phyloP scores from a whole-genome alignment of 208 protist species.

The Crithidia expoeki region DNA sequence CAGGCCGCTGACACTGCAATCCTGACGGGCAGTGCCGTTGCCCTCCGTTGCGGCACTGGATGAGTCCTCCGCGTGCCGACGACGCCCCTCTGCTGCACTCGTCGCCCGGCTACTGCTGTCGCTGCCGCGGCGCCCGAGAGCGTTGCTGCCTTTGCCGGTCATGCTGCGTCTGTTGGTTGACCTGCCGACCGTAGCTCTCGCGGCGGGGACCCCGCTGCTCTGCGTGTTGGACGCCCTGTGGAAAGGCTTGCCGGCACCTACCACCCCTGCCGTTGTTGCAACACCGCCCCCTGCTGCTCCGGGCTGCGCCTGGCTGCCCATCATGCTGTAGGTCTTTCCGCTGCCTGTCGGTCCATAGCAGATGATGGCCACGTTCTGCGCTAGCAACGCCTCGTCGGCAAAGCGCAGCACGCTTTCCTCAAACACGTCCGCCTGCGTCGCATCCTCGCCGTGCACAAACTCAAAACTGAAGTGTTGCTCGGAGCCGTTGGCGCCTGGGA shows the following conservation, averaged over 20 bases:
- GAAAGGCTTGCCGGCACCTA: background rate
- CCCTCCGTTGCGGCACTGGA: background rate
- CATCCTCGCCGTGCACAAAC: slow-evolving; percentile 82
- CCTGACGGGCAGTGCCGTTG: background rate
- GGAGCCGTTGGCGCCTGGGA: slow-evolving; percentile 11
- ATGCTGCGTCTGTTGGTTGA: background rate
- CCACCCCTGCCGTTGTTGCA: background rate
- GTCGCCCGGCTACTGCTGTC: background rate
- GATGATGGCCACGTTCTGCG: slow-evolving; percentile 81
- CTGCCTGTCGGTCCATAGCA: slow-evolving; percentile 90
- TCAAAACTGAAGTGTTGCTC: slow-evolving; percentile 89
- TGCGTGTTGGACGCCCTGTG: background rate
- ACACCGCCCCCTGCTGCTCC: background rate
- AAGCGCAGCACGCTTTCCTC: slow-evolving; percentile 87
- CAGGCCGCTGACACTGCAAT: background rate
- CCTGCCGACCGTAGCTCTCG: background rate
- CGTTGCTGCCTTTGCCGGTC: background rate
- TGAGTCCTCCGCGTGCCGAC: slow-evolving; percentile 11
- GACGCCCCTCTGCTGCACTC: background rate
- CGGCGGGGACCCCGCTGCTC: background rate
- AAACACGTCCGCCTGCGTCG: slow-evolving; percentile 88
- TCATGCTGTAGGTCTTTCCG: slow-evolving; percentile 92
- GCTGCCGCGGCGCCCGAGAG: background rate
- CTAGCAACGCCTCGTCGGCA: slow-evolving; percentile 82
- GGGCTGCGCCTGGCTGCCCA: slow-evolving; percentile 49